Conservation (phyloP, 2,329 filamentous ascomycete species). For the Alternaria angustiovoidea region DNA sequence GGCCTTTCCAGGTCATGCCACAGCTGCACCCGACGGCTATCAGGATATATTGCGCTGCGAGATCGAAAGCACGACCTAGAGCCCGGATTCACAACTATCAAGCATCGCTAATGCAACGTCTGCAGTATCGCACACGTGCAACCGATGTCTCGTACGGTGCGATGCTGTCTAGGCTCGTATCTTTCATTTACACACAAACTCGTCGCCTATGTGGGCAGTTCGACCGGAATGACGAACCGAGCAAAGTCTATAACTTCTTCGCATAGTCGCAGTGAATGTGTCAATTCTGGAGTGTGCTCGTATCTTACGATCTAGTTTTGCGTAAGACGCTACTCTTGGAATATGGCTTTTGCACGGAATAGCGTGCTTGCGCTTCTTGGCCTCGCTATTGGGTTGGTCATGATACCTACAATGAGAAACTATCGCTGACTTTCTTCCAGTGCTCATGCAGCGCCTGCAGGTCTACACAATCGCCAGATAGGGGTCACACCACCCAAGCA, state of each 20-base stretch:
- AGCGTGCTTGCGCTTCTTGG: slow-evolving; percentile 37
- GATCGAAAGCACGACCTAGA: slow-evolving; percentile 34
- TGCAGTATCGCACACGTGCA: slow-evolving; percentile 33
- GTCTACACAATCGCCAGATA: slow-evolving; percentile 26
- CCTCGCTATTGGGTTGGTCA: slow-evolving; percentile 35
- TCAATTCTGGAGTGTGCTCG: slow-evolving; percentile 14
- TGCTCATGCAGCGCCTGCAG: slow-evolving; percentile 31
- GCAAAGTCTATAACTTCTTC: slow-evolving; percentile 38
- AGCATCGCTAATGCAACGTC: slow-evolving; percentile 28
- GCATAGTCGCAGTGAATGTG: slow-evolving; percentile 10
- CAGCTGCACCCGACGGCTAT: slow-evolving; percentile 26
- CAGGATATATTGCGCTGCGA: slow-evolving; percentile 29
- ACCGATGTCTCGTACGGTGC: slow-evolving; percentile 21
- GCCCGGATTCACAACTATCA: slow-evolving; percentile 30
- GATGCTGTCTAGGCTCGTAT: slow-evolving; percentile 37
- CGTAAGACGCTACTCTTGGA: slow-evolving; percentile 7
- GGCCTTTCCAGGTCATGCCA: slow-evolving; percentile 36
- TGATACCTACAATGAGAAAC: neutral
- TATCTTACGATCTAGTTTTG: slow-evolving; percentile 6
- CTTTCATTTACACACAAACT: slow-evolving; percentile 45
- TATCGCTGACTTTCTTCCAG: slow-evolving; percentile 19
- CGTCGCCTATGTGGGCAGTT: slow-evolving; percentile 22
- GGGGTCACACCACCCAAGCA: slow-evolving; percentile 25
- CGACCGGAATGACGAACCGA: slow-evolving; percentile 18
- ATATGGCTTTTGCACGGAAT: slow-evolving; percentile 37